These are phyloP conservation scores for Bryoglossum gracile DNA, from an alignment of 495 filamentous ascomycete genomes.

Conservation along the genomic window DNA sequence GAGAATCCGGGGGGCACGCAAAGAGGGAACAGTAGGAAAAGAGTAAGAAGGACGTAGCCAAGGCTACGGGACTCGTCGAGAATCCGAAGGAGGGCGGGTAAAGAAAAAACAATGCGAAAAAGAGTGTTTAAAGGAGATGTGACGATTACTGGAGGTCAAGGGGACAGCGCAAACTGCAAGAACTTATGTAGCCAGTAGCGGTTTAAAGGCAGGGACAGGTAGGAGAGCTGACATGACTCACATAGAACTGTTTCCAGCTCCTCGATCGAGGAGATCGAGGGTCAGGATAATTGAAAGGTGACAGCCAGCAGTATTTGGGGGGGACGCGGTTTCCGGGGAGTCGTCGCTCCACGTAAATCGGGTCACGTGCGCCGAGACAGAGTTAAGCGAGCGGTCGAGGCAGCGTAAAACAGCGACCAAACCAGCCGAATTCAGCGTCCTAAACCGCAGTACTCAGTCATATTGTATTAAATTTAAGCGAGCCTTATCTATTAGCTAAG, in stretches of 20 bases:
- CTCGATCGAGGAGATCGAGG: not conserved
- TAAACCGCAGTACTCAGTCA: too few relatives aligned
- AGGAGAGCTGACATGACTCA: slow-evolving; percentile 1
- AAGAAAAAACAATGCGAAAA: slow-evolving; percentile 7
- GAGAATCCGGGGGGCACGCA: too few relatives aligned
- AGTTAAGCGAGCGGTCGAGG: not conserved
- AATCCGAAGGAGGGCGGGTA: slow-evolving; percentile 1
- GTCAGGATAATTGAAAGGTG: not conserved
- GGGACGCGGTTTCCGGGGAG: not conserved
- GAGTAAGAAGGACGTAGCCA: not conserved
- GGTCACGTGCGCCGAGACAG: not conserved
- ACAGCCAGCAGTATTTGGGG: not conserved
- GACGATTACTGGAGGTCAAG: slow-evolving; percentile 4
- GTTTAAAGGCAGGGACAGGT: slow-evolving; percentile 4
- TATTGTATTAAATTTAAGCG: too few relatives aligned
- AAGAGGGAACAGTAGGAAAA: not conserved
- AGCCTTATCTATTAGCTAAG: too few relatives aligned
- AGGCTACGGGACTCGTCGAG: slow-evolving; percentile 7
- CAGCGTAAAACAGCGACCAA: too few relatives aligned
- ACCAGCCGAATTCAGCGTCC: too few relatives aligned
- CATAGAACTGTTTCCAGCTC: slow-evolving; percentile 1
- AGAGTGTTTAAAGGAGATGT: slow-evolving; percentile 9
- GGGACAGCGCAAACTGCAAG: slow-evolving; percentile 4
- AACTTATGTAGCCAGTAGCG: slow-evolving; percentile 4
- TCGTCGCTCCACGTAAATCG: slow-evolving; percentile 1